Conservation (phyloP, 345 rosid species). For the Moringa oleifera region DNA sequence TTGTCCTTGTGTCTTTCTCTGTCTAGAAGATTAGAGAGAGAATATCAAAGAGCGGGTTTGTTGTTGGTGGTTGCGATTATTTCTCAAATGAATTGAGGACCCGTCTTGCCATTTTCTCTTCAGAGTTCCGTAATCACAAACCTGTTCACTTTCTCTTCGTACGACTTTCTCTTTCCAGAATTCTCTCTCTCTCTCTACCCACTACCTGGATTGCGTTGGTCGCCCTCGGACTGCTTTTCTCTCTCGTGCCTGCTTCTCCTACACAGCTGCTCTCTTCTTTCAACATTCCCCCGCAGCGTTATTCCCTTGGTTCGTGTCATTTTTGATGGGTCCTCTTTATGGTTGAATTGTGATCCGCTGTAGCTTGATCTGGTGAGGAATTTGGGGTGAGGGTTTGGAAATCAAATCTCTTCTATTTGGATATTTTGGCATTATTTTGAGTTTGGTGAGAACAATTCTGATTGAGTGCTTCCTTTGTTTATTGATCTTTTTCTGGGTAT, state of each 20-base stretch:
- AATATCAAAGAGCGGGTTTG: conserved; percentile 35
- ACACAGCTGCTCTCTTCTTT: not conserved
- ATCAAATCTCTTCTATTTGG: not conserved
- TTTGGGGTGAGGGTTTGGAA: not conserved
- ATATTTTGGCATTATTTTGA: too few relatives aligned
- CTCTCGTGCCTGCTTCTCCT: not conserved
- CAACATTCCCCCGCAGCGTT: not conserved
- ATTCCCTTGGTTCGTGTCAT: not conserved
- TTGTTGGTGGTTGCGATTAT: conserved; percentile 44
- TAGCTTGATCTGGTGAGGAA: conserved; percentile 16
- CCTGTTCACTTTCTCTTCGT: not conserved
- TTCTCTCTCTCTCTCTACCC: conserved; percentile 14
- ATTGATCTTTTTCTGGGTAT: conserved; percentile 8
- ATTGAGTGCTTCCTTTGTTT: conserved; percentile 15
- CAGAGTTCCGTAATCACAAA: not conserved
- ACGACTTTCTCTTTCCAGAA: conserved; percentile 16
- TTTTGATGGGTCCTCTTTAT: not conserved
- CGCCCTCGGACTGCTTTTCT: conserved; percentile 4
- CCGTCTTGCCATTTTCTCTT: conserved; percentile 7
- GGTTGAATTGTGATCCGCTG: conserved; percentile 6
- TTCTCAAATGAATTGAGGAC: conserved; percentile 17
- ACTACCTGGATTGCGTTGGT: conserved; percentile 8
- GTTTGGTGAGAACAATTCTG: not conserved
- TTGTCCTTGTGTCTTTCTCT: not conserved
- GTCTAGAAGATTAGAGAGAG: conserved; percentile 4